phyloP scores from a whole-genome alignment of 1,139 yeast genomes.

The Hanseniaspora uvarum region DNA sequence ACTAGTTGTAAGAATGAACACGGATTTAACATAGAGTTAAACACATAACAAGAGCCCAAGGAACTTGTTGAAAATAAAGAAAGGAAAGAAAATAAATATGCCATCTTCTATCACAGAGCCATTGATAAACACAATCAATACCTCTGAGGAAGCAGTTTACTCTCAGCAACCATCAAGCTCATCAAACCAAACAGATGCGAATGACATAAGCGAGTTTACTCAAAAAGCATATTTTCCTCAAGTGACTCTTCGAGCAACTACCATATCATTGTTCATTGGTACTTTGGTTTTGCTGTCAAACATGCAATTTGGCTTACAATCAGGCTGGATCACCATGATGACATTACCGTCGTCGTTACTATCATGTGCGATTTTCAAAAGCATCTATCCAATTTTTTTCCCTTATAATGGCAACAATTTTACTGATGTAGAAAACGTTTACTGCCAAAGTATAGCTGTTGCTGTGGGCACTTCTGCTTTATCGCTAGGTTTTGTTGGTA shows the following conservation, averaged over 20 bases:
- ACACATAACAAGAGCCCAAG: too few species aligned
- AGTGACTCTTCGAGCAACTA: conserved; percentile 58
- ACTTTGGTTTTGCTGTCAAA: conserved; percentile 74
- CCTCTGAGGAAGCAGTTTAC: not conserved
- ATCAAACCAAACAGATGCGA: not conserved
- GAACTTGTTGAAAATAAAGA: too few species aligned
- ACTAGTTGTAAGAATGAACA: too few species aligned
- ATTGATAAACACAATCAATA: not conserved
- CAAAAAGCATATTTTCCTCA: conserved; percentile 36
- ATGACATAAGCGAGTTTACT: conserved; percentile 3
- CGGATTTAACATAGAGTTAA: too few species aligned
- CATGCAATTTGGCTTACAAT: conserved; percentile 91
- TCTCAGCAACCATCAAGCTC: not conserved
- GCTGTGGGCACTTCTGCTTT: conserved; percentile 97
- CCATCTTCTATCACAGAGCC: not conserved
- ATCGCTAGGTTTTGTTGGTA: conserved; percentile 90
- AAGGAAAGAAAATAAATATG: not conserved
- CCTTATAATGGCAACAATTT: conserved; percentile 36
- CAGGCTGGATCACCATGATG: conserved; percentile 99
- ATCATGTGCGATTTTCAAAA: conserved; percentile 68
- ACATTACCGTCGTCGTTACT: conserved; percentile 87
- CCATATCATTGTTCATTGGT: conserved; percentile 69
- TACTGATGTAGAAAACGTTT: conserved; percentile 87
- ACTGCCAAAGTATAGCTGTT: conserved; percentile 82
- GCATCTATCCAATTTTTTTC: conserved; percentile 32